Conservation (phyloP, 805 yeast genomes). For the Brettanomyces bruxellensis region DNA sequence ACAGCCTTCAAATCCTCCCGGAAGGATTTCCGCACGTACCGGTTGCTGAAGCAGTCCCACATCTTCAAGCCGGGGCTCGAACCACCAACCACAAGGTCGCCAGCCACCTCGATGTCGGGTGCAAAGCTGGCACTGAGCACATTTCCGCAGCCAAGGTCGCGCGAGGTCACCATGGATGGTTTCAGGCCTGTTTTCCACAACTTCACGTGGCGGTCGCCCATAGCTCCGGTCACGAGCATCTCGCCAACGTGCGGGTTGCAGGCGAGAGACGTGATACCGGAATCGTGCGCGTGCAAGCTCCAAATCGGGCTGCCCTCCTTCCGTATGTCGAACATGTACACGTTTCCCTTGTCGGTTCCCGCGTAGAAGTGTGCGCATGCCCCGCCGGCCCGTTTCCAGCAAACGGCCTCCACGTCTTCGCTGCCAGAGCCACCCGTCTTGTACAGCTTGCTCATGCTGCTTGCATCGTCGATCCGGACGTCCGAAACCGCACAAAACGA, state of each 20-base stretch:
- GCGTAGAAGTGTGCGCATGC: constrained; percentile 47
- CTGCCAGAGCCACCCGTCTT: constrained; percentile 35
- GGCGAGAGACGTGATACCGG: constrained; percentile 79
- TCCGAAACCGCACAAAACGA: constrained; percentile 74
- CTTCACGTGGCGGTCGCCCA: constrained; percentile 81
- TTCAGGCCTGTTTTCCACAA: constrained; percentile 63
- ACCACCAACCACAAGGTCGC: constrained; percentile 82
- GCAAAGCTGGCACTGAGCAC: constrained; percentile 79
- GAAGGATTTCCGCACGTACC: constrained; percentile 65
- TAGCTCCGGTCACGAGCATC: constrained; percentile 76
- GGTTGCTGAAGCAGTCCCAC: constrained; percentile 87
- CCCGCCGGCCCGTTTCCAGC: constrained; percentile 53
- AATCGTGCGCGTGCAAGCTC: constrained; percentile 96
- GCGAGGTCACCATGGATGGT: constrained; percentile 83
- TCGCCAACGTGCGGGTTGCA: constrained; percentile 62
- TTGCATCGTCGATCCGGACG: constrained; percentile 63
- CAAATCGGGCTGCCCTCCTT: constrained; percentile 62
- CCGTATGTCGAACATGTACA: constrained; percentile 84
- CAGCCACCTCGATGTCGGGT: constrained; percentile 73
- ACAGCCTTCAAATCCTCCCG: constrained; percentile 45
- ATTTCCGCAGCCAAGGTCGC: constrained; percentile 93
- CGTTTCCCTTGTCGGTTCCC: constrained; percentile 86
- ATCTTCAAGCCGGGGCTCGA: constrained; percentile 74
- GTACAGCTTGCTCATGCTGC: constrained; percentile 55
- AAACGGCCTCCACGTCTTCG: constrained; percentile 78